phyloP scores from a whole-genome alignment of 805 yeast species.

The Pichia californica region DNA sequence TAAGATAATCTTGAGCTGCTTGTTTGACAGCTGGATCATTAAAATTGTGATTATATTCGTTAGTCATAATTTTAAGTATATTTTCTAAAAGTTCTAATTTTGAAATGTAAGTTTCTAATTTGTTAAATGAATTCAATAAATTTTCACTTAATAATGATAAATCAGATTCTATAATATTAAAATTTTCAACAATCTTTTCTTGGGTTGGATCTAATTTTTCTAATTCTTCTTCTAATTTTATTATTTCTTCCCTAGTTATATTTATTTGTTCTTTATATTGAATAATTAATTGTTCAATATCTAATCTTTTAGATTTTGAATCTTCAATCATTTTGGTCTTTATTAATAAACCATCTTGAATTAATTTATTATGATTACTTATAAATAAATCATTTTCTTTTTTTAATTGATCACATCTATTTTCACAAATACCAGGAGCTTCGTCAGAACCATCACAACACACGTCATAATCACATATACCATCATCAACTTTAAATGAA shows the following conservation, averaged over 20 bases:
- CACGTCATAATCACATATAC: constrained; percentile 78
- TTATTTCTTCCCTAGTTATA: constrained; percentile 26
- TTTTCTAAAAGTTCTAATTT: constrained; percentile 31
- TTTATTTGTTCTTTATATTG: constrained; percentile 4
- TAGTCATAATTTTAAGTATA: constrained; percentile 42
- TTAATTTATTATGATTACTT: constrained; percentile 14
- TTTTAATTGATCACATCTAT: constrained; percentile 47
- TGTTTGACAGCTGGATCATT: constrained; percentile 83
- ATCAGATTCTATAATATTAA: constrained; percentile 8
- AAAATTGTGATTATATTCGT: constrained; percentile 72
- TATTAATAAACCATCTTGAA: constrained; percentile 31
- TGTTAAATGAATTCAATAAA: not conserved
- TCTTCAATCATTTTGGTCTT: constrained; percentile 27
- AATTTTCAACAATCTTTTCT: not conserved
- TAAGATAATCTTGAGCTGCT: constrained; percentile 51
- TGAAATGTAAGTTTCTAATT: not conserved
- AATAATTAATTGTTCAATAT: constrained; percentile 14
- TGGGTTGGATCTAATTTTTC: constrained; percentile 1
- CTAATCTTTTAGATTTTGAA: constrained; percentile 21
- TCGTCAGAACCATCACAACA: constrained; percentile 98
- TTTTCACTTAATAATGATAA: constrained; percentile 14
- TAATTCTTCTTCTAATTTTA: constrained; percentile 6
- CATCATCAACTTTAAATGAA: constrained; percentile 71
- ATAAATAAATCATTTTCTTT: constrained; percentile 27
- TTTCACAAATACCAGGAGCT: constrained; percentile 44